phyloP scores from a whole-genome alignment of 2,329 filamentous ascomycete species.

The Arthrocladium fulminans region DNA sequence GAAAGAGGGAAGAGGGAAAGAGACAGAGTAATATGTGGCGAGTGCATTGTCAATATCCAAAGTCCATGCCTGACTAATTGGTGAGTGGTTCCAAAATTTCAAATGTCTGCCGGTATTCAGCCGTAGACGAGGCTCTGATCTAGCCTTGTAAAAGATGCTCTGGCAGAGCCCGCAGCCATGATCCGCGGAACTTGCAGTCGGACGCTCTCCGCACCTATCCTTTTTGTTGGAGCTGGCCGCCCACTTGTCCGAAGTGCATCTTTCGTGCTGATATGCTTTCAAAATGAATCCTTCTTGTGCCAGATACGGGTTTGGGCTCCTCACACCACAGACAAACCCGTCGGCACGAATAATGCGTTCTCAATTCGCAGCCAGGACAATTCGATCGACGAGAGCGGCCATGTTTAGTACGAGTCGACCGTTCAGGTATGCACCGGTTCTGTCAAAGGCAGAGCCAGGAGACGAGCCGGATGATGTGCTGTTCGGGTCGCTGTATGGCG shows the following conservation, averaged over 20 bases:
- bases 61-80: slow-evolving; percentile 2
- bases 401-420: not conserved
- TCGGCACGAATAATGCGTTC: slow-evolving; percentile 9
- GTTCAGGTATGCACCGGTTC: not conserved
- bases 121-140: no score
- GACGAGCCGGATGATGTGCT: slow-evolving; percentile 86
- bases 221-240: not conserved
- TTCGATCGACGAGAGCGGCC: not conserved
- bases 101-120: not conserved
- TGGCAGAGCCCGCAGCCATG: no score
- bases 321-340: slow-evolving; percentile 9
- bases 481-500: slow-evolving; percentile 79
- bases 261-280: not conserved
- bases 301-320: slow-evolving; percentile 18
- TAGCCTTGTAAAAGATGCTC: no score
- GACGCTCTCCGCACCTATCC: not conserved
- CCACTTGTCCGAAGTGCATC: not conserved
- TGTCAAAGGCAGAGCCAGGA: slow-evolving; percentile 48
- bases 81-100: not conserved
- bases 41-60: not conserved
- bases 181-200: not conserved
- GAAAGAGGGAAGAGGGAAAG: not conserved
- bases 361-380: not conserved
- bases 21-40: not conserved
- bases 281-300: slow-evolving; percentile 21